Evolutionary conservation across 1,284 basidiomycete species (phyloP).

Genomic region (Pseudozyma hubeiensis): DNA sequence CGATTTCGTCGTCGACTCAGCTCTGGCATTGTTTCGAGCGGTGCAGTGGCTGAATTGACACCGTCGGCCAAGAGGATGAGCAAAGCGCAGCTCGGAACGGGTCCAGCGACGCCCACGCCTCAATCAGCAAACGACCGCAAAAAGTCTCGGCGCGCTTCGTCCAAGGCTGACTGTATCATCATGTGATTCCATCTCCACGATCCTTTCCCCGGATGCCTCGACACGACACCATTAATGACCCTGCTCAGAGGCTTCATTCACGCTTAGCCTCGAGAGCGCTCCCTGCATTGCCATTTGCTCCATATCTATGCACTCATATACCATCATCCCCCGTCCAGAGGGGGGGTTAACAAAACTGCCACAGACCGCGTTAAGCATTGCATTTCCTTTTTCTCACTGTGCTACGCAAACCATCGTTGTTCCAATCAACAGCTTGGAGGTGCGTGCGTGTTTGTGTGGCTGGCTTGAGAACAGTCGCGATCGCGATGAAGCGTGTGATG

Average conservation of each 20-base stretch:
- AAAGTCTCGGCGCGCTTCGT: slow-evolving; percentile 38
- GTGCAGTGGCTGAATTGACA: slow-evolving; percentile 1
- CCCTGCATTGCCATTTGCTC: too few species aligned
- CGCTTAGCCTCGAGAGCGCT: too few species aligned
- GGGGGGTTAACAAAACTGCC: too few species aligned
- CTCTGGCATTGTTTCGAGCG: slow-evolving; percentile 17
- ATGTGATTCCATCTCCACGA: slow-evolving; percentile 22
- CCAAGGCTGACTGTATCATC: slow-evolving; percentile 47
- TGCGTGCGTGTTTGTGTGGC: too few species aligned
- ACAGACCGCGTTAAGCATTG: too few species aligned
- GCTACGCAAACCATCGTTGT: too few species aligned
- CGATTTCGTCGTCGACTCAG: slow-evolving; percentile 40
- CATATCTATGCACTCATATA: too few species aligned
- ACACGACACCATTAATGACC: not conserved
- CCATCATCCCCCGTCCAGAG: too few species aligned
- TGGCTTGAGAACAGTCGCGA: too few species aligned
- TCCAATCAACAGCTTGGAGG: too few species aligned
- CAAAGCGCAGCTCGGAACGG: slow-evolving; percentile 18
- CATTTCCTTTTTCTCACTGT: too few species aligned
- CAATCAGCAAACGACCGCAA: slow-evolving; percentile 31
- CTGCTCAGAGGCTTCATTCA: not conserved
- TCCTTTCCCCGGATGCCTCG: not conserved
- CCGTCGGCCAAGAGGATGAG: slow-evolving; percentile 7
- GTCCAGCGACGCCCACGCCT: slow-evolving; percentile 35
- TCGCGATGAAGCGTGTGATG: too few species aligned